Percentiles rank a stretch among this genome's conserved stretches.
Conservation (phyloP, 441 rosid species). For the Adansonia grandidieri region DNA sequence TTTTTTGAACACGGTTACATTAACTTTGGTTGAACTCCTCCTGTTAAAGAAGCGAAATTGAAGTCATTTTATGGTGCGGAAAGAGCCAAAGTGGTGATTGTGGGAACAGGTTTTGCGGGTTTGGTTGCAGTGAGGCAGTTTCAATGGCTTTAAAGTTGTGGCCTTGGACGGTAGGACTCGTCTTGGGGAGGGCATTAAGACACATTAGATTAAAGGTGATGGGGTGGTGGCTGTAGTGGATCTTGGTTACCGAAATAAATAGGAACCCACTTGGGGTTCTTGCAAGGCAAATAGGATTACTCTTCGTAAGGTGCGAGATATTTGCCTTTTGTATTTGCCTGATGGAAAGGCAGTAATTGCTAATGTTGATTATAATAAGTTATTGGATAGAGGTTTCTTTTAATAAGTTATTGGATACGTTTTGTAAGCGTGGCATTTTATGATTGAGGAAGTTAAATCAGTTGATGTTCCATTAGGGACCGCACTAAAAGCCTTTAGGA, state of each 20-base stretch:
- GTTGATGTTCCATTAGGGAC: conserved; percentile 82
- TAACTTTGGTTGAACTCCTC: conserved; percentile 74
- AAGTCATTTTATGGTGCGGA: conserved; percentile 48
- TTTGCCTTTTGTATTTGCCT: conserved; percentile 84
- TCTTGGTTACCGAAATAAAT: conserved; percentile 83
- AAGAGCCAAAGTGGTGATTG: conserved; percentile 69
- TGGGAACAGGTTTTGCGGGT: conserved; percentile 86
- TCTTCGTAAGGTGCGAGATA: conserved; percentile 91
- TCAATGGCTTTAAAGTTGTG: conserved; percentile 85
- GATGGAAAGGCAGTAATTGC: conserved; percentile 70
- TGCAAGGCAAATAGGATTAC: conserved; percentile 78
- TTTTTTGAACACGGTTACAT: conserved; percentile 75
- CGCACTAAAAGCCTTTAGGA: conserved; percentile 81
- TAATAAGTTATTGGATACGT: conserved; percentile 82
- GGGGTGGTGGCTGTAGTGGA: conserved; percentile 79
- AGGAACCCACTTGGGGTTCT: conserved; percentile 91
- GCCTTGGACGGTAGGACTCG: conserved; percentile 82
- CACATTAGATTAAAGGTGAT: conserved; percentile 70
- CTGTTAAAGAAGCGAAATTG: conserved; percentile 70
- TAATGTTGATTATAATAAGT: conserved; percentile 61
- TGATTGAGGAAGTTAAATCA: conserved; percentile 86
- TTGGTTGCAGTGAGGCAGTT: conserved; percentile 82
- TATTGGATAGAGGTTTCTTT: conserved; percentile 65
- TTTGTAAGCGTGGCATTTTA: conserved; percentile 82
- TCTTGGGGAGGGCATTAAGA: conserved; percentile 86